Evolutionary conservation across 179 eudicot genomes (phyloP).

Genomic region (Spinacia oleracea): DNA sequence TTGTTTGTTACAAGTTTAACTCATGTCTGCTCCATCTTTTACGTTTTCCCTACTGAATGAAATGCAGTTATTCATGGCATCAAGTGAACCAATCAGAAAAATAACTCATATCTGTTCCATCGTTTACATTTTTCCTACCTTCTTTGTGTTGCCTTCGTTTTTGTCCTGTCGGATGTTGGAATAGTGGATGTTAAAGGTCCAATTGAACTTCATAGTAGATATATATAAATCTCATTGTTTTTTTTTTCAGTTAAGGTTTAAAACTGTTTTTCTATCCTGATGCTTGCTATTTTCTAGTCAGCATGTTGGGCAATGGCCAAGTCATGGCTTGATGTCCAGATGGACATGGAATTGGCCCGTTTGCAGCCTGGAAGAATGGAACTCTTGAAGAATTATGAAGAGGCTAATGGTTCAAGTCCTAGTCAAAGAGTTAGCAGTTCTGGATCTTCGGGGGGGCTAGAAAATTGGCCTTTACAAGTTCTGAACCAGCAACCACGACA

Average conservation of each 20-base stretch:
- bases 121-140: too few relatives aligned
- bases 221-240: neutral
- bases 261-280: conserved; percentile 1
- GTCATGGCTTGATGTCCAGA: conserved; percentile 94
- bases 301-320: conserved; percentile 99
- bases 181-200: too few relatives aligned
- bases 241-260: neutral
- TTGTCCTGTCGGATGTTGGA: too few relatives aligned
- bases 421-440: conserved; percentile 48
- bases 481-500: conserved; percentile 82
- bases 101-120: too few relatives aligned
- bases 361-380: conserved; percentile 64
- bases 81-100: too few relatives aligned
- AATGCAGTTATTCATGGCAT: too few relatives aligned
- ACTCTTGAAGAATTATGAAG: conserved; percentile 61
- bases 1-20: too few relatives aligned
- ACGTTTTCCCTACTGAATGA: too few relatives aligned
- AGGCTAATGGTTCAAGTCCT: conserved; percentile 53
- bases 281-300: conserved; percentile 58
- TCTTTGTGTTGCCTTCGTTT: too few relatives aligned
- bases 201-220: too few relatives aligned
- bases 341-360: conserved; percentile 70
- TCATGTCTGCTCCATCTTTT: too few relatives aligned
- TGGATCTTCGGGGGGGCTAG: conserved; percentile 53
- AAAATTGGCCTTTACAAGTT: conserved; percentile 89